phyloP scores from a whole-genome alignment of 352 stramenopile genomes.

The Pythium brachiatum region DNA sequence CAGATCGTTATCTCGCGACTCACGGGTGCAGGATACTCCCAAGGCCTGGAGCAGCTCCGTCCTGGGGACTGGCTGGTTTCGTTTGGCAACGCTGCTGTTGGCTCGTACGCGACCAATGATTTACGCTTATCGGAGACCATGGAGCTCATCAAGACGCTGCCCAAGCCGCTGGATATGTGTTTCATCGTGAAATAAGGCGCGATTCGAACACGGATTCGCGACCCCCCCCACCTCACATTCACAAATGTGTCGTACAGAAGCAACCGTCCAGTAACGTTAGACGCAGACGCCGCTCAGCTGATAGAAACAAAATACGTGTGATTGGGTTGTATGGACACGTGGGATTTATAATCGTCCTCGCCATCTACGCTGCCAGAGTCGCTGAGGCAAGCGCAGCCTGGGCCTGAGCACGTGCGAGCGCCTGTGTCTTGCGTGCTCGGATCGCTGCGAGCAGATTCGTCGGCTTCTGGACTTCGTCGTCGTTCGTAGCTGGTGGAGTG shows the following conservation, averaged over 20 bases:
- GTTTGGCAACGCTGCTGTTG: constrained; percentile 46
- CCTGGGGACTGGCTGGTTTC: constrained; percentile 75
- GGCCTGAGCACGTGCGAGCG: neutral
- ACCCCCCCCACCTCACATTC: neutral
- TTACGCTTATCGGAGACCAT: constrained; percentile 75
- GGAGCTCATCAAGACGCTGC: constrained; percentile 71
- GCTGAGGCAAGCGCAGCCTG: neutral
- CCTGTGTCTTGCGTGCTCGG: constrained; percentile 35
- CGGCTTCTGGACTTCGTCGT: constrained; percentile 7
- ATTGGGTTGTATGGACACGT: neutral
- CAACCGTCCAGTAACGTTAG: neutral
- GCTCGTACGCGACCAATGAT: constrained; percentile 43
- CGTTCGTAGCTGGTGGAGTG: neutral
- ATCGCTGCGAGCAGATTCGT: constrained; percentile 63
- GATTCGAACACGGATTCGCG: neutral
- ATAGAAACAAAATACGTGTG: neutral
- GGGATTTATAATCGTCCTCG: neutral
- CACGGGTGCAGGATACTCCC: constrained; percentile 64
- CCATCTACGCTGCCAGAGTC: neutral
- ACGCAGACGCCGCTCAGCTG: neutral
- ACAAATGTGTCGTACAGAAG: constrained; percentile 1
- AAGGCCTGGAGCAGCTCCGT: constrained; percentile 60
- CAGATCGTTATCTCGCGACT: constrained; percentile 78
- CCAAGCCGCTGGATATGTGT: constrained; percentile 78
- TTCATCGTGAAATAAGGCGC: constrained; percentile 62